phyloP scores from a whole-genome alignment of 352 stramenopile genomes.

The Salisapilia sapeloensis region DNA sequence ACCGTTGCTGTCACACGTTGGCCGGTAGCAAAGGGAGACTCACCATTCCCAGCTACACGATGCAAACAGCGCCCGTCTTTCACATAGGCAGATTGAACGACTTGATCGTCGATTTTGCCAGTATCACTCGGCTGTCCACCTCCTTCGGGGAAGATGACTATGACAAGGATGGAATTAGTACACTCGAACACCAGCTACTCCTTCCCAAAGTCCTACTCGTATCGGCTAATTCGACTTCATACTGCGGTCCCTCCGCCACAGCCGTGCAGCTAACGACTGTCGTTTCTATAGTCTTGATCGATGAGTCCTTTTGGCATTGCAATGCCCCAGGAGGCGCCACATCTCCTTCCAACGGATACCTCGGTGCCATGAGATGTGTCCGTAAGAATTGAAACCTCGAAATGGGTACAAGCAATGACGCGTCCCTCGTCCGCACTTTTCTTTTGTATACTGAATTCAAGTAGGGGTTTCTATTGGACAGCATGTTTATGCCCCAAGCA shows the following conservation, averaged over 20 bases:
- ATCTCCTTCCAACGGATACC: no score
- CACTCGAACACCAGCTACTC: no score
- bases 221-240: conserved; percentile 48
- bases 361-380: no score
- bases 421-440: no score
- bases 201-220: no score
- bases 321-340: conserved; percentile 25
- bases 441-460: no score
- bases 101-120: conserved; percentile 23
- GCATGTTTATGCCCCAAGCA: no score
- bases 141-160: conserved; percentile 75
- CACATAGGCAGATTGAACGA: conserved; percentile 42
- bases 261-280: conserved; percentile 23
- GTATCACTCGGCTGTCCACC: conserved; percentile 78
- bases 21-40: conserved; percentile 15
- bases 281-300: conserved; percentile 25
- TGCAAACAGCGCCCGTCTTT: conserved; percentile 52
- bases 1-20: conserved; percentile 34
- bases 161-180: no score
- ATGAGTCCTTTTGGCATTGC: conserved; percentile 49
- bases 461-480: no score
- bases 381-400: no score
- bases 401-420: no score
- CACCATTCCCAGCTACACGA: conserved; percentile 11
- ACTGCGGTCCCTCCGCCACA: conserved; percentile 15